A percentile compares a stretch with the other conserved stretches of the same genome.
phyloP scores from a whole-genome alignment of 2,329 filamentous ascomycete species.

The Tolypocladium guangdongense region DNA sequence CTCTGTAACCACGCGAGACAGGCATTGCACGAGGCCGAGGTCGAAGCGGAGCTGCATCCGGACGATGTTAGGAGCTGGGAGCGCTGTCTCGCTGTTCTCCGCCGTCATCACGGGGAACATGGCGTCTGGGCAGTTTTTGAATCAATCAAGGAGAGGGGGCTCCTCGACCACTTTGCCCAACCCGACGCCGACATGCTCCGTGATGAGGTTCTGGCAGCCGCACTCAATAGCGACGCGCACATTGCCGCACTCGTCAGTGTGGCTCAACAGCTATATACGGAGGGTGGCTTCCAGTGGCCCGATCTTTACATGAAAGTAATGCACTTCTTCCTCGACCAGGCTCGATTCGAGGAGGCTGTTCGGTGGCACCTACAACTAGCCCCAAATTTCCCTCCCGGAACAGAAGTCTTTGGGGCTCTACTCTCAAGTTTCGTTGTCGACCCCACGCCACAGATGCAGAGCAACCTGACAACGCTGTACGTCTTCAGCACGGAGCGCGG shows the following conservation, averaged over 20 bases:
- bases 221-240: slow-evolving; percentile 13
- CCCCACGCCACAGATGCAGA: slow-evolving; percentile 22
- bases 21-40: background rate
- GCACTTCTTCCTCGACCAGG: slow-evolving; percentile 28
- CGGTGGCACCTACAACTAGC: slow-evolving; percentile 37
- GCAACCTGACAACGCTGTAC: slow-evolving; percentile 34
- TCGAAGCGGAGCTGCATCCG: slow-evolving; percentile 1
- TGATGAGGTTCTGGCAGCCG: slow-evolving; percentile 18
- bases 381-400: slow-evolving; percentile 29
- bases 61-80: slow-evolving; percentile 10
- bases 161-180: slow-evolving; percentile 10
- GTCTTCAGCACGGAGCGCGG: slow-evolving; percentile 27
- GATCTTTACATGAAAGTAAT: slow-evolving; percentile 37
- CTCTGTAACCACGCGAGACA: background rate
- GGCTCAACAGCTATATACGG: slow-evolving; percentile 22
- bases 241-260: slow-evolving; percentile 15
- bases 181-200: slow-evolving; percentile 14
- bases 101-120: slow-evolving; percentile 10
- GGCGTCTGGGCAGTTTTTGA: slow-evolving; percentile 18
- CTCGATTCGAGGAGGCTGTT: slow-evolving; percentile 25
- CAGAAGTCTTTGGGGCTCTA: slow-evolving; percentile 29
- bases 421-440: slow-evolving; percentile 32
- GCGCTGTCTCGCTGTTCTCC: slow-evolving; percentile 8
- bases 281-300: slow-evolving; percentile 34
- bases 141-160: slow-evolving; percentile 8